A percentile compares a stretch with the other conserved stretches of the same genome.
Evolutionary conservation across 345 rosid species (phyloP).

Genomic region (Lepidium africanum): DNA sequence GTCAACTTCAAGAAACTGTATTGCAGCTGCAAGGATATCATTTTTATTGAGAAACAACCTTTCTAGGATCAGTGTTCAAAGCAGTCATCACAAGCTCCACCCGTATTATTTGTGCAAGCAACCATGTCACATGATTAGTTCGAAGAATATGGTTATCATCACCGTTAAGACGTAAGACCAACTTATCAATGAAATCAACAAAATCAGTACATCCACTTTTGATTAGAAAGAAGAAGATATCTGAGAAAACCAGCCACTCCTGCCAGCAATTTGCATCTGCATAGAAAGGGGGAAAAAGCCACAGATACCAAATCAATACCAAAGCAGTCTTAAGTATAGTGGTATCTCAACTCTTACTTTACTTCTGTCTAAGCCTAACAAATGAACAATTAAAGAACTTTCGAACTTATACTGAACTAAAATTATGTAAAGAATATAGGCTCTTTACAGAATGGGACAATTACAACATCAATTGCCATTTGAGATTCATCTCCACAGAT

Average conservation of each 20-base stretch:
- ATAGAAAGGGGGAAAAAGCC: constrained; percentile 11
- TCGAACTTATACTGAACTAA: background rate
- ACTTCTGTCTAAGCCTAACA: background rate
- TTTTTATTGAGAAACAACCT: constrained; percentile 39
- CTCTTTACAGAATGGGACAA: background rate
- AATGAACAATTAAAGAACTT: background rate
- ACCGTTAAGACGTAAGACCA: constrained; percentile 61
- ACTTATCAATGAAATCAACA: constrained; percentile 93
- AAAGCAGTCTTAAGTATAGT: constrained; percentile 6
- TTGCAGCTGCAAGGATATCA: constrained; percentile 8
- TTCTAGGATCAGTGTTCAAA: constrained; percentile 69
- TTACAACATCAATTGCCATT: background rate
- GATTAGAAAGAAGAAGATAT: constrained; percentile 72
- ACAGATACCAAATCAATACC: constrained; percentile 20
- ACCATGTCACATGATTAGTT: constrained; percentile 98
- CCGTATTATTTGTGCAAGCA: constrained; percentile 81
- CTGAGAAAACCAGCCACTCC: constrained; percentile 98
- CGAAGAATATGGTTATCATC: constrained; percentile 73
- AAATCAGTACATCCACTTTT: constrained; percentile 95
- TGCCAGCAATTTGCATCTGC: constrained; percentile 98
- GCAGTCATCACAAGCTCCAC: constrained; percentile 78
- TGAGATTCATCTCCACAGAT: background rate
- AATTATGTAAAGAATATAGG: background rate
- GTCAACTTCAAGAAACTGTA: background rate
- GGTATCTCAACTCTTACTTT: background rate